Conservation (phyloP, 345 rosid genomes). For the Brassica carinata region DNA sequence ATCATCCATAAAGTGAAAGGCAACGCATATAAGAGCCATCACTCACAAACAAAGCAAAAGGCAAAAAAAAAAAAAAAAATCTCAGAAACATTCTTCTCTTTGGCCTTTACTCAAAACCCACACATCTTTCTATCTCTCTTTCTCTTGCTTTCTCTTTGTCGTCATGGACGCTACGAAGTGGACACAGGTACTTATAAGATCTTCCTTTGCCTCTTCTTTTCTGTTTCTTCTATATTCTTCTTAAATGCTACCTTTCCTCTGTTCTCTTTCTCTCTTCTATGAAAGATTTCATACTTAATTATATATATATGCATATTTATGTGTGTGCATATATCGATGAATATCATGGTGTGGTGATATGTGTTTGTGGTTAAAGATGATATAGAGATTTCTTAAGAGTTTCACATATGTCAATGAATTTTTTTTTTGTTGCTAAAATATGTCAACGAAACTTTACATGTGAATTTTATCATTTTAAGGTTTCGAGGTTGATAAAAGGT, state of each 20-base stretch:
- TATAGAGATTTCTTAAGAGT: neutral
- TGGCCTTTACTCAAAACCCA: slow-evolving; percentile 32
- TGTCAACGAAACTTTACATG: neutral
- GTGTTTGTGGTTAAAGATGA: neutral
- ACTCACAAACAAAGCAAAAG: slow-evolving; percentile 38
- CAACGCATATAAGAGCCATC: slow-evolving; percentile 39
- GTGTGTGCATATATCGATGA: neutral
- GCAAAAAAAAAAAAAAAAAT: slow-evolving; percentile 1
- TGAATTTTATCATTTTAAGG: neutral
- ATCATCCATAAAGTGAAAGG: slow-evolving; percentile 45
- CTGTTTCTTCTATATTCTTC: neutral
- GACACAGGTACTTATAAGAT: slow-evolving; percentile 43
- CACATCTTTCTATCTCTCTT: neutral
- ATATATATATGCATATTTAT: neutral
- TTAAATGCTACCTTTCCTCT: neutral
- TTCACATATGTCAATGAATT: neutral
- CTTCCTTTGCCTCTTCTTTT: slow-evolving; percentile 16
- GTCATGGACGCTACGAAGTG: slow-evolving; percentile 49
- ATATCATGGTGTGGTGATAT: neutral
- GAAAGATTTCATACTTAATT: slow-evolving; percentile 1
- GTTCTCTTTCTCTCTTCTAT: neutral
- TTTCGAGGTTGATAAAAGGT: neutral
- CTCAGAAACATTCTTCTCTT: slow-evolving; percentile 35
- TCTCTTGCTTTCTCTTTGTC: slow-evolving; percentile 46
- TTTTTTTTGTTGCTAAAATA: neutral